Conservation (phyloP, 768 basidiomycete species). For the Naematelia aurantialba region DNA sequence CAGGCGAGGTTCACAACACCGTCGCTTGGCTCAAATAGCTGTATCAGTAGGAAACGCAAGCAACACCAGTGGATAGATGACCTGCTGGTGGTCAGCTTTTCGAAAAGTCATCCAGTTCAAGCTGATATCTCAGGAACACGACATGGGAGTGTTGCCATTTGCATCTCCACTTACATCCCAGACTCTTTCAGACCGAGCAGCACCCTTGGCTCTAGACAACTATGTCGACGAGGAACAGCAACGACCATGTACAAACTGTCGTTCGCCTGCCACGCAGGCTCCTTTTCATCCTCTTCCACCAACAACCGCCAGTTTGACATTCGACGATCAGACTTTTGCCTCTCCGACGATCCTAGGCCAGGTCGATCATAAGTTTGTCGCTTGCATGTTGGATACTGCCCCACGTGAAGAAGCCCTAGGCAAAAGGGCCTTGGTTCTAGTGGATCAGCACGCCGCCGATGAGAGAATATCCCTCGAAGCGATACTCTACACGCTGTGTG, state of each 20-base stretch:
- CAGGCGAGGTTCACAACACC: not conserved
- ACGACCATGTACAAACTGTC: too few relatives aligned
- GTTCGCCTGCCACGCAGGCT: too few relatives aligned
- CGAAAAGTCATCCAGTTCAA: too few relatives aligned
- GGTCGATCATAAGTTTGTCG: slow-evolving; percentile 86
- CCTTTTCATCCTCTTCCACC: not conserved
- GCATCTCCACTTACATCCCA: too few relatives aligned
- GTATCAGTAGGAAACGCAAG: slow-evolving; percentile 8
- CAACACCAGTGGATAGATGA: slow-evolving; percentile 20
- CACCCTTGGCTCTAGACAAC: too few relatives aligned
- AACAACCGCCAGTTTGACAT: not conserved
- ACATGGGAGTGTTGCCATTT: not conserved
- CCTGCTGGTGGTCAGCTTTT: slow-evolving; percentile 10
- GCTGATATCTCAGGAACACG: not conserved
- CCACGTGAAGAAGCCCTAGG: slow-evolving; percentile 17
- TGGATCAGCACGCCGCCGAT: slow-evolving; percentile 99
- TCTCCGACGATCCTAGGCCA: slow-evolving; percentile 68
- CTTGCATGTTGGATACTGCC: slow-evolving; percentile 54
- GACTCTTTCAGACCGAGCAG: too few relatives aligned
- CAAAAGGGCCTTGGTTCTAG: slow-evolving; percentile 59
- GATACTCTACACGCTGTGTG: slow-evolving; percentile 70
- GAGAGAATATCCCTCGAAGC: slow-evolving; percentile 87
- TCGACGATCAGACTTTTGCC: slow-evolving; percentile 49
- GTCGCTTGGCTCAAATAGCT: not conserved
- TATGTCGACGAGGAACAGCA: too few relatives aligned